A percentile compares a stretch with the other conserved stretches of the same genome.
phyloP scores from a whole-genome alignment of 768 basidiomycete species.

The Boletus rubescentipes region DNA sequence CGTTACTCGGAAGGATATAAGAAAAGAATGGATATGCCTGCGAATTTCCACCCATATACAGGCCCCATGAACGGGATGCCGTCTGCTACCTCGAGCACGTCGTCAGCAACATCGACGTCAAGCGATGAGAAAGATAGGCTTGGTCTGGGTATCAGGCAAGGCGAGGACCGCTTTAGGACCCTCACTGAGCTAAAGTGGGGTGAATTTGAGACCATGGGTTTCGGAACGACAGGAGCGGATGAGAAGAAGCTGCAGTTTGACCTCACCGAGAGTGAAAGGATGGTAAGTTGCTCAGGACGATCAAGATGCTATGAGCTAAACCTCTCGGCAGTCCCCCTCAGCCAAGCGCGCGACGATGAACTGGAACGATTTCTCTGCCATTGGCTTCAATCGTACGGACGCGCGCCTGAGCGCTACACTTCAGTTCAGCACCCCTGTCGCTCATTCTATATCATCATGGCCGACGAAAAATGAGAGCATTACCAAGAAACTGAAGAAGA shows the following conservation, averaged over 20 bases:
- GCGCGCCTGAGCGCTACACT: conserved; percentile 76
- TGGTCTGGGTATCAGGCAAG: conserved; percentile 38
- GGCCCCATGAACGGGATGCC: conserved; percentile 31
- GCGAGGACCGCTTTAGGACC: conserved; percentile 73
- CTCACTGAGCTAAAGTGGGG: conserved; percentile 91
- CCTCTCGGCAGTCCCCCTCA: conserved; percentile 48
- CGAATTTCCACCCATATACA: conserved; percentile 54
- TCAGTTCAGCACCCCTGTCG: conserved; percentile 64
- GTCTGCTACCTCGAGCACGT: conserved; percentile 45
- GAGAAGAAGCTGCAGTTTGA: conserved; percentile 89
- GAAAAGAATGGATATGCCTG: conserved; percentile 71
- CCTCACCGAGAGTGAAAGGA: conserved; percentile 82
- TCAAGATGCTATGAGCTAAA: conserved; percentile 8
- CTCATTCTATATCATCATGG: conserved; percentile 66
- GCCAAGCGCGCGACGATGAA: conserved; percentile 81
- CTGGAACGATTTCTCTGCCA: conserved; percentile 86
- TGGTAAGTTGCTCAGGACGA: conserved; percentile 35
- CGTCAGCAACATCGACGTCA: conserved; percentile 34
- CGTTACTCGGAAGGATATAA: conserved; percentile 74
- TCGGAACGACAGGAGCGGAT: conserved; percentile 49
- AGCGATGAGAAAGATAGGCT: conserved; percentile 32
- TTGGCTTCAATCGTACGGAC: conserved; percentile 82
- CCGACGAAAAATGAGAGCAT: conserved; percentile 73
- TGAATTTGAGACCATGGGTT: conserved; percentile 84
- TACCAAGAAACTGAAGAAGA: conserved; percentile 78